Evolutionary conservation across 805 yeast genomes (phyloP).

Genomic region (Lachancea dasiensis): DNA sequence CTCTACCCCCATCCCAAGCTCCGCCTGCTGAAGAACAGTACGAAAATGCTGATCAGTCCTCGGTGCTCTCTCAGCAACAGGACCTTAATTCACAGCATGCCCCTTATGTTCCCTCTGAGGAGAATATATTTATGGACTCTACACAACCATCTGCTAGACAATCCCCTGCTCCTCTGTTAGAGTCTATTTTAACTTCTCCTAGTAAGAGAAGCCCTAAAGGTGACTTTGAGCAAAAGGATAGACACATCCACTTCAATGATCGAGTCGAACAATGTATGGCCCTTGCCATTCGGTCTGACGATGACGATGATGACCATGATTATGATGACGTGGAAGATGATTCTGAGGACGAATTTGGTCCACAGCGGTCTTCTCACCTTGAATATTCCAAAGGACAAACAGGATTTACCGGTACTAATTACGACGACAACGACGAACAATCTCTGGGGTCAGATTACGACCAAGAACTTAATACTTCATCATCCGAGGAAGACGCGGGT

Average conservation of each 20-base stretch:
- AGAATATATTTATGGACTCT: background rate
- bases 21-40: background rate
- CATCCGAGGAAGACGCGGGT: constrained; percentile 28
- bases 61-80: background rate
- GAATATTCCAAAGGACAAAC: constrained; percentile 1
- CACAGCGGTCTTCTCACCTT: constrained; percentile 4
- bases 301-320: constrained; percentile 23
- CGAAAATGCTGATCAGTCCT: background rate
- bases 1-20: constrained; percentile 1
- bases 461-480: constrained; percentile 17
- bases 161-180: constrained; percentile 8
- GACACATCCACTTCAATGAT: constrained; percentile 89
- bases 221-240: constrained; percentile 14
- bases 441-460: constrained; percentile 10
- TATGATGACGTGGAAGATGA: constrained; percentile 8
- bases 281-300: constrained; percentile 38
- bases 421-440: constrained; percentile 4
- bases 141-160: constrained; percentile 1
- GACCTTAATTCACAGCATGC: background rate
- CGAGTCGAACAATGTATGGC: constrained; percentile 94
- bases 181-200: constrained; percentile 20
- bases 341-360: constrained; percentile 1
- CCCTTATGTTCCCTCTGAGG: background rate
- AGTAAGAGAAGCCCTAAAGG: constrained; percentile 6
- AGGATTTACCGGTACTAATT: background rate